Evolutionary conservation across 768 basidiomycete genomes (phyloP).

Genomic region (Tulasnella sp.): DNA sequence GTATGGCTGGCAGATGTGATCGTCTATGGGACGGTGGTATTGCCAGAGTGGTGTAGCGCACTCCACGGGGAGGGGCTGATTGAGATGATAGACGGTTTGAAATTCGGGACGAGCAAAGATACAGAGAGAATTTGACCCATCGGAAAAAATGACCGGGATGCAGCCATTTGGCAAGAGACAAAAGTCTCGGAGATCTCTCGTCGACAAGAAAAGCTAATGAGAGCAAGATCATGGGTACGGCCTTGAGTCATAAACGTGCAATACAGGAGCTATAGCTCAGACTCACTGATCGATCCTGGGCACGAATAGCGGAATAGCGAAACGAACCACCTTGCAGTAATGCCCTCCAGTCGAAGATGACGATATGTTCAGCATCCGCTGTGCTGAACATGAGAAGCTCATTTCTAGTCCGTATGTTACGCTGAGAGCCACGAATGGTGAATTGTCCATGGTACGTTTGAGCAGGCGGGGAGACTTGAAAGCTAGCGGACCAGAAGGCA

Average conservation of each 20-base stretch:
- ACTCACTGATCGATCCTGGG: not conserved
- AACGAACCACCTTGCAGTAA: not conserved
- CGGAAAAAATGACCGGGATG: not conserved
- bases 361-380: not conserved
- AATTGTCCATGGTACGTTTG: not conserved
- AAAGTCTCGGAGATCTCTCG: not conserved
- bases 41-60: not conserved
- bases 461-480: not conserved
- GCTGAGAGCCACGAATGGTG: not conserved
- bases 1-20: not conserved
- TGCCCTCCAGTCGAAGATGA: not conserved
- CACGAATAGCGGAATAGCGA: not conserved
- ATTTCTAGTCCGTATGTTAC: not conserved
- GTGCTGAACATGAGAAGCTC: not conserved
- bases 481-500: not conserved
- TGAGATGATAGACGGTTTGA: not conserved
- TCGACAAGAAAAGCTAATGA: not conserved
- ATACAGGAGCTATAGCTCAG: not conserved
- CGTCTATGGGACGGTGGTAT: not conserved
- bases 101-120: not conserved
- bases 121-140: not conserved
- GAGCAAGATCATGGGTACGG: not conserved
- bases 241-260: not conserved
- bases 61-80: not conserved
- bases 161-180: not conserved